phyloP scores from a whole-genome alignment of 495 filamentous ascomycete genomes.

The Penicillium goetzii region DNA sequence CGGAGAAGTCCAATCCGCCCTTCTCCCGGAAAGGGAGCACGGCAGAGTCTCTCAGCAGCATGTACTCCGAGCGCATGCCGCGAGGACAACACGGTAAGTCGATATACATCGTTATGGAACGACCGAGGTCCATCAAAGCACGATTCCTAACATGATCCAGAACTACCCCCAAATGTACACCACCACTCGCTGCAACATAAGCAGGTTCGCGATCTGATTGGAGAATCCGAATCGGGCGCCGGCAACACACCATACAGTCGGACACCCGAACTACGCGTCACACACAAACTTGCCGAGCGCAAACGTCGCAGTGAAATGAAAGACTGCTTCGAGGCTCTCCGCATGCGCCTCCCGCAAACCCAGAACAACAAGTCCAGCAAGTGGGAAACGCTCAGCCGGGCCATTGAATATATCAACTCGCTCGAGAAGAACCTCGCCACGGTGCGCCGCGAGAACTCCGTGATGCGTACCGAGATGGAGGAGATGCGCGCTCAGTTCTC shows the following conservation, averaged over 20 bases:
- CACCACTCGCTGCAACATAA: constrained; percentile 79
- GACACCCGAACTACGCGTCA: constrained; percentile 92
- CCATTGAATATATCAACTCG: constrained; percentile 49
- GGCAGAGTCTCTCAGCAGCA: constrained; percentile 74
- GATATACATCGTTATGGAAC: not conserved
- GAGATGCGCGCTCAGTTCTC: constrained; percentile 47
- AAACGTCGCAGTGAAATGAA: constrained; percentile 99
- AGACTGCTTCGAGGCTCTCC: constrained; percentile 86
- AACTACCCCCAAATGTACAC: constrained; percentile 59
- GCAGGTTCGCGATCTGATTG: constrained; percentile 67
- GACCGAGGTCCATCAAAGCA: not conserved
- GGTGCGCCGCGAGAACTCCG: constrained; percentile 50
- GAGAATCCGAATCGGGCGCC: constrained; percentile 56
- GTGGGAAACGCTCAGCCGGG: constrained; percentile 90
- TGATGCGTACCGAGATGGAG: constrained; percentile 56
- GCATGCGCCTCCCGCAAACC: constrained; percentile 79
- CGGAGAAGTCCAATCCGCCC: constrained; percentile 49
- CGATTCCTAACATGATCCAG: constrained; percentile 21
- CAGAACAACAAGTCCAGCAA: constrained; percentile 95
- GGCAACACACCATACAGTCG: constrained; percentile 82
- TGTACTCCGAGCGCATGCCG: constrained; percentile 74
- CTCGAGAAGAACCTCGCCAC: constrained; percentile 41
- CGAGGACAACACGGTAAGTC: constrained; percentile 66
- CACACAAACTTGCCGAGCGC: constrained; percentile 93
- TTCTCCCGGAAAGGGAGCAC: constrained; percentile 72